Conservation (phyloP, 148 eudicot genomes). For the Limonium bicolor region DNA sequence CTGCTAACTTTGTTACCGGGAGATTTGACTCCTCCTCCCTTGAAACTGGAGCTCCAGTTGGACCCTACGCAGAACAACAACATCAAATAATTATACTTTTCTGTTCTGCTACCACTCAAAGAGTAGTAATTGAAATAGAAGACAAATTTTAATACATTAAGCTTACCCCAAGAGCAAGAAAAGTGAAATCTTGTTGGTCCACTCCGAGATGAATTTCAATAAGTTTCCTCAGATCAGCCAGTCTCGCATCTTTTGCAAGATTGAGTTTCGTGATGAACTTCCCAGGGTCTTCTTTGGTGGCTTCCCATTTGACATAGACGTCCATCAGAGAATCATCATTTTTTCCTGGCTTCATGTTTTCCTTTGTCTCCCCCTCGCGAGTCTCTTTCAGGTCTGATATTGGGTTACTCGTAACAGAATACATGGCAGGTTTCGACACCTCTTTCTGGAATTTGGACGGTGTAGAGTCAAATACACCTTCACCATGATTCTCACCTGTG, state of each 20-base stretch:
- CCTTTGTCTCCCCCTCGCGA: no score
- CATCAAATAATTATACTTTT: not conserved
- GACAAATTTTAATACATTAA: not conserved
- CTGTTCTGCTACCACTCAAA: not conserved
- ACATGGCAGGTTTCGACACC: not conserved
- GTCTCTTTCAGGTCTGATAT: no score
- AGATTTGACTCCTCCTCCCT: constrained; percentile 43
- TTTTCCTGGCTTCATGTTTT: constrained; percentile 32
- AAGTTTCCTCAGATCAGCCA: constrained; percentile 76
- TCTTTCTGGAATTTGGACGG: no score
- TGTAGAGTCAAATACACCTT: no score
- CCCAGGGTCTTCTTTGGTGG: constrained; percentile 56
- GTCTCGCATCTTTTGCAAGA: constrained; percentile 50
- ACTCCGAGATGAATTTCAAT: constrained; percentile 60
- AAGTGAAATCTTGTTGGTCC: constrained; percentile 62
- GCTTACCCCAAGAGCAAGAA: constrained; percentile 61
- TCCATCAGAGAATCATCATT: constrained; percentile 23
- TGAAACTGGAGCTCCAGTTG: constrained; percentile 59
- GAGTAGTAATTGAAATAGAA: not conserved
- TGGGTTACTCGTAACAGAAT: not conserved
- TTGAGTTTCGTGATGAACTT: constrained; percentile 53
- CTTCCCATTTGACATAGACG: constrained; percentile 84
- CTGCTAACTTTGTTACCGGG: constrained; percentile 50
- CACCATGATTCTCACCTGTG: not conserved
- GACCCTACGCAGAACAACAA: constrained; percentile 30